Evolutionary conservation across 371 early-diverging fungal species (phyloP).

Genomic region (Mortierella sp.): DNA sequence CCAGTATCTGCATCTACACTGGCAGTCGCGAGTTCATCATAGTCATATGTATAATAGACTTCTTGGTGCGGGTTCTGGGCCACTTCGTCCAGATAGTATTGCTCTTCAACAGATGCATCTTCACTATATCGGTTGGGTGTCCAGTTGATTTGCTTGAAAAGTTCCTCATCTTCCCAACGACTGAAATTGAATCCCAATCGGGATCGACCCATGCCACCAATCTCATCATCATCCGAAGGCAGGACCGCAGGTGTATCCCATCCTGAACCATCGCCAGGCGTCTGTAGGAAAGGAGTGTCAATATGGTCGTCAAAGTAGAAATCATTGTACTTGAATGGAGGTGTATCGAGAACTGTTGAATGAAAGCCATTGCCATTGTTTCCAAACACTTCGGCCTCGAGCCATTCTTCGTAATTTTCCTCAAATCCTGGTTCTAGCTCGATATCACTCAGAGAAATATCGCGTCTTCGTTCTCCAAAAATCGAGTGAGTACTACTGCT

Average conservation of each 20-base stretch:
- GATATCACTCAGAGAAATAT: slow-evolving; percentile 46
- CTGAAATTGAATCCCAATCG: slow-evolving; percentile 20
- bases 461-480: slow-evolving; percentile 19
- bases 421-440: slow-evolving; percentile 58
- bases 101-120: slow-evolving; percentile 40
- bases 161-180: slow-evolving; percentile 37
- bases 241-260: slow-evolving; percentile 51
- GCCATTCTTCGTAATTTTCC: slow-evolving; percentile 73
- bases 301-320: slow-evolving; percentile 39
- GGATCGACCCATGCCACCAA: slow-evolving; percentile 3
- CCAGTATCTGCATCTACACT: background rate
- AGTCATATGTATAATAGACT: slow-evolving; percentile 16
- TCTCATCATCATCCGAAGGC: slow-evolving; percentile 46
- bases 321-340: slow-evolving; percentile 39
- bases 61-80: slow-evolving; percentile 17
- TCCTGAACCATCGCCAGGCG: slow-evolving; percentile 33
- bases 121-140: slow-evolving; percentile 35
- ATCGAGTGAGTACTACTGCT: slow-evolving; percentile 7
- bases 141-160: slow-evolving; percentile 41
- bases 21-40: slow-evolving; percentile 5
- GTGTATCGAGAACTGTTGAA: slow-evolving; percentile 14
- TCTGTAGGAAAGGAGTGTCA: slow-evolving; percentile 27
- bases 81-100: slow-evolving; percentile 39
- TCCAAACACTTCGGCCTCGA: slow-evolving; percentile 69
- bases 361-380: slow-evolving; percentile 3